These are phyloP conservation scores for Vigna trinervia DNA, from an alignment of 306 rosid genomes.

Conservation along the genomic window DNA sequence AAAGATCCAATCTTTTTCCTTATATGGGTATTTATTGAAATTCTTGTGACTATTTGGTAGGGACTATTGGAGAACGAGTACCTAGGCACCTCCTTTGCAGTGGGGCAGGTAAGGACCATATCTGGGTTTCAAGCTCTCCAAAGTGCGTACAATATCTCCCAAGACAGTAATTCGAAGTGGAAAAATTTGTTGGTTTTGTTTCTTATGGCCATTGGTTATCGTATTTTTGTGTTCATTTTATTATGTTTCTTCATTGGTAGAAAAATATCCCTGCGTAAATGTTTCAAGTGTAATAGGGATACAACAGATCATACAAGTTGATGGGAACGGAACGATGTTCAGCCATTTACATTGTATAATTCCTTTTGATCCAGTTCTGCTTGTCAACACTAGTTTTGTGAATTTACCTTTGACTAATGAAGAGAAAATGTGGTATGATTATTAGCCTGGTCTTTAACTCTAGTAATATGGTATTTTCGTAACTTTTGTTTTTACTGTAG, in stretches of 20 bases:
- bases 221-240: conserved; percentile 66
- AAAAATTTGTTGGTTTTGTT: conserved; percentile 81
- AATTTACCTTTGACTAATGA: conserved; percentile 50
- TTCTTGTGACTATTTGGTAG: conserved; percentile 42
- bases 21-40: conserved; percentile 25
- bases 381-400: conserved; percentile 44
- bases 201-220: conserved; percentile 86
- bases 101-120: conserved; percentile 94
- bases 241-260: conserved; percentile 60
- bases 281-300: conserved; percentile 65
- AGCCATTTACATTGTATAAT: conserved; percentile 49
- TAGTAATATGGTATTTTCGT: background rate
- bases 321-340: conserved; percentile 43
- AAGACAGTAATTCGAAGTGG: conserved; percentile 81
- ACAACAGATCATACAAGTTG: conserved; percentile 60
- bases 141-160: conserved; percentile 75
- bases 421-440: conserved; percentile 39
- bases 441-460: background rate
- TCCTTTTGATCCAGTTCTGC: conserved; percentile 45
- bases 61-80: conserved; percentile 98
- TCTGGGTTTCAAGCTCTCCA: conserved; percentile 92
- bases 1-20: background rate
- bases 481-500: background rate
- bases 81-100: conserved; percentile 79
- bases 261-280: conserved; percentile 52